Evolutionary conservation across 148 eudicot species (phyloP), one percentile per base, ranked within the genome.

Genomic region (Chenopodium album): DNA sequence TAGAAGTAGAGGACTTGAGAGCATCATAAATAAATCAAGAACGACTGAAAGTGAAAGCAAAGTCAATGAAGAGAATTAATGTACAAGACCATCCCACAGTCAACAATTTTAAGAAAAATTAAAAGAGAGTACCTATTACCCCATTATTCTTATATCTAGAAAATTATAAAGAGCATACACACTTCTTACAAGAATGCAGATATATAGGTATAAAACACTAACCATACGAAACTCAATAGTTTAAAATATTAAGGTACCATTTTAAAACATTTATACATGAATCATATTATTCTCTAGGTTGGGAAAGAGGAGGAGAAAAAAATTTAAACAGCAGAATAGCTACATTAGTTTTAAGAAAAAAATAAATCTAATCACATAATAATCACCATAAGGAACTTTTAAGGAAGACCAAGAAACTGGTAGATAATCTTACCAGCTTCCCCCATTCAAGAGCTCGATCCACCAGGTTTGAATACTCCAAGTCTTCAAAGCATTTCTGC

Each of bases 401-500:
- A 26, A 52, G 14, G 7, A 31, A 79, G 62, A 66, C 47, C 75
- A 28, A 63, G 28, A 76, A 17, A 65, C 44, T 52, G 29, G 37
- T 12, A 41, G 80, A 88, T 78, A 56, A 82, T 47, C 91, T 87
- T 85, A 95, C 98, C 93, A 90, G 91, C 87, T 91, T 95, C 85
- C 94, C 98, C 97, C 97, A 95, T 85, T 92, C 92, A 80, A 92
- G 84, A 72, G 94, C 97, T 62, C 86, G 90, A 81, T 95, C 98
- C 82, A 95, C 92, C 88, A 95, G 90, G 85, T 90, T 81, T 0
- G 98, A 95, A 80, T 95, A 92, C 77, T 95, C 98, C 90, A 95
- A 89, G 86, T 95, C 98, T 87, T 95, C 97, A 81, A 93, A 95
- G 87, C 98, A 95, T 79, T 95, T 95, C 85, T 95, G 97, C 81